These are phyloP conservation scores for Gaeumannomyces sp. DNA, from an alignment of 2,329 filamentous ascomycete species.

Conservation along the genomic window DNA sequence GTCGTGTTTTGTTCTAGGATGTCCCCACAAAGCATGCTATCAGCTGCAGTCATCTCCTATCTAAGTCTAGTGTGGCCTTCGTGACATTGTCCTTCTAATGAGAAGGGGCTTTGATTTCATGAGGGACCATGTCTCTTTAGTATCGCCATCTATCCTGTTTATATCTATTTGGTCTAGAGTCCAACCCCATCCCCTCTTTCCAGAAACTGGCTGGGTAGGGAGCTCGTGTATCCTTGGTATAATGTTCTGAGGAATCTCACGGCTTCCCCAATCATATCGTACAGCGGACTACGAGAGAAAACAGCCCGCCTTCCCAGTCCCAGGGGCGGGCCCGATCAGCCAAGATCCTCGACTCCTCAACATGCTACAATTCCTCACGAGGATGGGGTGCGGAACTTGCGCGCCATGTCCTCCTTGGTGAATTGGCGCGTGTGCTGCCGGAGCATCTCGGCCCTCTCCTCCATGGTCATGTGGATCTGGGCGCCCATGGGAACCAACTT, in stretches of 20 bases:
- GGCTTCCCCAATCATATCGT: not conserved
- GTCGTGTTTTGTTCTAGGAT: not conserved
- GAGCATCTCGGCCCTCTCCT: conserved; percentile 58
- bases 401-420: conserved; percentile 55
- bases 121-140: too few species aligned
- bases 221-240: not conserved
- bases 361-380: not conserved
- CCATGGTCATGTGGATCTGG: conserved; percentile 60
- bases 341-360: too few species aligned
- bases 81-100: not conserved
- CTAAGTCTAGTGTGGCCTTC: not conserved
- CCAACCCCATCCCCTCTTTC: not conserved
- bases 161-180: not conserved
- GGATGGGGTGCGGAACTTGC: conserved; percentile 39
- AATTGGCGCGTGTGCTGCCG: conserved; percentile 60
- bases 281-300: not conserved
- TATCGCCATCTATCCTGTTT: not conserved
- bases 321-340: too few species aligned
- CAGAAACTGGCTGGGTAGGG: too few species aligned
- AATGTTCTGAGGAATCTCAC: not conserved
- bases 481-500: conserved; percentile 66
- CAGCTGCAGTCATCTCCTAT: not conserved
- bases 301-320: not conserved
- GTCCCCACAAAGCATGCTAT: not conserved
- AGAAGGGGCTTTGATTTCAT: not conserved